These are phyloP conservation scores for Nicotiana rustica DNA, from an alignment of 305 asterid species.

Conservation along the genomic window DNA sequence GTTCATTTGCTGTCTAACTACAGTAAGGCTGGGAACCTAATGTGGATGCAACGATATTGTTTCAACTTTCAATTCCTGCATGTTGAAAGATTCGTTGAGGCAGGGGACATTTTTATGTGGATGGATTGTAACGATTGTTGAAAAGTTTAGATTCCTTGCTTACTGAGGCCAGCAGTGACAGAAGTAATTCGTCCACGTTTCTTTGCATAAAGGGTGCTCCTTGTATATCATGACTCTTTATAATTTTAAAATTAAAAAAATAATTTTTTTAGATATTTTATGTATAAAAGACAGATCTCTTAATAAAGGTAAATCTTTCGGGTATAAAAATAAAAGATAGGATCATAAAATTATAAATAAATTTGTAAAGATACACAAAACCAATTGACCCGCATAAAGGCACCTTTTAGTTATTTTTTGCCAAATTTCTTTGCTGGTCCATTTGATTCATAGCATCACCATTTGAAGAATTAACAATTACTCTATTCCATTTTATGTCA, in stretches of 20 bases:
- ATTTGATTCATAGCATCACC: background rate
- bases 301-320: too few relatives aligned
- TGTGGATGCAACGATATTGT: background rate
- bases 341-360: too few relatives aligned
- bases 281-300: too few relatives aligned
- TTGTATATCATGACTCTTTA: too few relatives aligned
- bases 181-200: background rate
- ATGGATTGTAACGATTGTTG: constrained; percentile 17
- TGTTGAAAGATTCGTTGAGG: background rate
- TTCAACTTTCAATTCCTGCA: background rate
- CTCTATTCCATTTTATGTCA: too few relatives aligned
- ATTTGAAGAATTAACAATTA: too few relatives aligned
- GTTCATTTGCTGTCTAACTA: background rate
- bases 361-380: too few relatives aligned
- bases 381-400: too few relatives aligned
- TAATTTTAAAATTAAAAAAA: too few relatives aligned
- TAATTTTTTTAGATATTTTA: too few relatives aligned
- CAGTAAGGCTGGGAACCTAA: background rate
- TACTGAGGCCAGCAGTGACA: constrained; percentile 7
- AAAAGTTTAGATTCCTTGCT: constrained; percentile 7
- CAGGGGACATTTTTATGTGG: background rate
- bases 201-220: background rate
- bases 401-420: background rate
- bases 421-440: background rate
- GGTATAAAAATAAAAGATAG: too few relatives aligned